Base-by-base conservation (phyloP, 2,329 filamentous ascomycete genomes). In the Aspergillus clavatus region DNA sequence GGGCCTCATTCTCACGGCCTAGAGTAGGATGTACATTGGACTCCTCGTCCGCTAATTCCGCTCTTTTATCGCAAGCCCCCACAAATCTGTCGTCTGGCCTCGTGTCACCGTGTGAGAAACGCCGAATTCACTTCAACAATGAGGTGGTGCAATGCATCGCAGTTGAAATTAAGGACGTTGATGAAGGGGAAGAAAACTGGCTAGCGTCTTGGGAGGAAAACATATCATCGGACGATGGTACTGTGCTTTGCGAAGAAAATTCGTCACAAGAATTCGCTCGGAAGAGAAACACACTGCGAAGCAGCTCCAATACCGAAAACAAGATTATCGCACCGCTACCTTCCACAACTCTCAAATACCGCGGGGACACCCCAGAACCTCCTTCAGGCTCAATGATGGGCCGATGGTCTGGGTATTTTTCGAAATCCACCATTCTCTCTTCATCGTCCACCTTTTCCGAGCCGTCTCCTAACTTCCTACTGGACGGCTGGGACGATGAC, bases 111-210 rank as follows among this genome's bases (percentile, higher is more conserved):
- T 74, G 47, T 70, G 80, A 72, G 68, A 79, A 82, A 59, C 89
- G 84, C 49, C 91, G 95, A 64, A 97, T 98, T 54, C 88, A 95
- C 61, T 98, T 98, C 67, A 93, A 96, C 62, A 87, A 96, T 62
- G 87, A 91, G 69, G 93, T 98, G 2, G 84, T 90, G 64, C 91
- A 97, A 65, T 96, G 90, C 65, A 96, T 96, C 53, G 93, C 93
- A 6, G 81, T 98, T 24, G 90, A 97, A 26, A 78, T 82, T 56
- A 94, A 94, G 70, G 82, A 87, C 52, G 84, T 84, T 19, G 85
- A 90, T 38, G 82, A 86, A 22, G 57, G 56, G 18, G 66, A 68
- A 29, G 63, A 56, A 28, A 67, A 72, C 26, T 69, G 69, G 53
- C 69, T 68, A 1, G 36, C 43, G 5, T 45, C 49, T 7, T 51